Evolutionary conservation across 192 early-diverging fungal genomes (phyloP).

Genomic region (Coemansia sp.): DNA sequence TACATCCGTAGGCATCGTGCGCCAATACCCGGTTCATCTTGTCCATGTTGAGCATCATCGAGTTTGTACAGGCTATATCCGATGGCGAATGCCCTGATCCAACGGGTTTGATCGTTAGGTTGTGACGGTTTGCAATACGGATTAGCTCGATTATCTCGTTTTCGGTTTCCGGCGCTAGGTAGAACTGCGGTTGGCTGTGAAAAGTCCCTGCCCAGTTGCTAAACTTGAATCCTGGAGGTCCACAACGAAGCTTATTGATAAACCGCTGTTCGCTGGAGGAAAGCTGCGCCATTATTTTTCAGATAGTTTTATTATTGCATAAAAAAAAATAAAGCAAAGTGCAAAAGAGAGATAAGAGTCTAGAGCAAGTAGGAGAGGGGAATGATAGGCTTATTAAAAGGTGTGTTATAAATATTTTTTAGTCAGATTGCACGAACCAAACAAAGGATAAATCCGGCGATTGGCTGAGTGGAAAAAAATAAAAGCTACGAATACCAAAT

Average conservation of each 20-base stretch:
- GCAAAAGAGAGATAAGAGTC: not conserved
- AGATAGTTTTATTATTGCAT: not conserved
- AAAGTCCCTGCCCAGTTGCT: slow-evolving; percentile 72
- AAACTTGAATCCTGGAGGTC: slow-evolving; percentile 31
- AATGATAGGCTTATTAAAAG: no score
- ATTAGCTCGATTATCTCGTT: slow-evolving; percentile 60
- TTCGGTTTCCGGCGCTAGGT: slow-evolving; percentile 61
- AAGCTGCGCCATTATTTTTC: not conserved
- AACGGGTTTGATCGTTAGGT: slow-evolving; percentile 59
- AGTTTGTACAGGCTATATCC: slow-evolving; percentile 64
- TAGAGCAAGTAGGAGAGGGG: no score
- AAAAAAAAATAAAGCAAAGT: not conserved
- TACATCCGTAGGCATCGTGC: no score
- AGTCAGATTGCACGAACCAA: no score
- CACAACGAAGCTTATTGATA: slow-evolving; percentile 20
- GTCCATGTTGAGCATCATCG: slow-evolving; percentile 69
- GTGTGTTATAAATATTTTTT: no score
- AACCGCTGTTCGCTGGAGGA: slow-evolving; percentile 17
- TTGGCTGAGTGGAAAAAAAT: no score
- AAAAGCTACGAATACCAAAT: no score
- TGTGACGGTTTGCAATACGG: slow-evolving; percentile 22
- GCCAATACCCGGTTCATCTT: slow-evolving; percentile 59
- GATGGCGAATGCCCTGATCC: slow-evolving; percentile 76
- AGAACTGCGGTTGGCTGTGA: slow-evolving; percentile 55
- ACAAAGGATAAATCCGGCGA: no score